A percentile compares a stretch with the other conserved stretches of the same genome.
These are phyloP conservation scores for Termitomyces sp. DNA, from an alignment of 768 basidiomycete genomes.

Conservation along the genomic window DNA sequence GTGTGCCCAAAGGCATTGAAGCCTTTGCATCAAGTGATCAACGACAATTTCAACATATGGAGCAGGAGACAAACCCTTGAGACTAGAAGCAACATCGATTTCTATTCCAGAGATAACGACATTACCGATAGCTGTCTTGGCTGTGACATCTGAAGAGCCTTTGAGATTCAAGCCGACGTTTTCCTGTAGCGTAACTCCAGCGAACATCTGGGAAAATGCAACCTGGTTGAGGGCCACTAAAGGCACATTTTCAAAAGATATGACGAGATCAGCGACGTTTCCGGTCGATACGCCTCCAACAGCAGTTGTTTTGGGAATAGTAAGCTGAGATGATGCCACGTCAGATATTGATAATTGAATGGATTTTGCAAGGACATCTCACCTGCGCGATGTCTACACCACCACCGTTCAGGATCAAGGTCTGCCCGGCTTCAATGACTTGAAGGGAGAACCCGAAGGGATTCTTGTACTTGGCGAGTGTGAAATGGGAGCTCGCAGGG, in stretches of 20 bases:
- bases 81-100: constrained; percentile 53
- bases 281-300: constrained; percentile 69
- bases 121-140: constrained; percentile 60
- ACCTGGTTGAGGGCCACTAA: constrained; percentile 51
- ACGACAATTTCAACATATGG: neutral
- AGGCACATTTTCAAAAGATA: constrained; percentile 56
- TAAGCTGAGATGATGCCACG: constrained; percentile 33
- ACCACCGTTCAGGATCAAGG: constrained; percentile 45
- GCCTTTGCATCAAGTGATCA: constrained; percentile 30
- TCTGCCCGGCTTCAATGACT: constrained; percentile 52
- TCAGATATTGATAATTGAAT: neutral
- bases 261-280: constrained; percentile 55
- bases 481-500: constrained; percentile 51
- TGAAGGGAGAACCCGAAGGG: constrained; percentile 77
- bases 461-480: constrained; percentile 61
- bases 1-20: constrained; percentile 57
- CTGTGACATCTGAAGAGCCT: constrained; percentile 57
- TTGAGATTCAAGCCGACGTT: constrained; percentile 45
- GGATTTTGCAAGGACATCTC: constrained; percentile 12
- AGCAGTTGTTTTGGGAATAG: constrained; percentile 44
- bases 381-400: constrained; percentile 56
- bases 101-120: constrained; percentile 63
- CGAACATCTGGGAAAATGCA: constrained; percentile 56
- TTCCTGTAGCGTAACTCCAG: constrained; percentile 50
- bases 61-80: constrained; percentile 40